Evolutionary conservation across 2,329 filamentous ascomycete genomes (phyloP).

Genomic region (Basipetospora chlamydospora): DNA sequence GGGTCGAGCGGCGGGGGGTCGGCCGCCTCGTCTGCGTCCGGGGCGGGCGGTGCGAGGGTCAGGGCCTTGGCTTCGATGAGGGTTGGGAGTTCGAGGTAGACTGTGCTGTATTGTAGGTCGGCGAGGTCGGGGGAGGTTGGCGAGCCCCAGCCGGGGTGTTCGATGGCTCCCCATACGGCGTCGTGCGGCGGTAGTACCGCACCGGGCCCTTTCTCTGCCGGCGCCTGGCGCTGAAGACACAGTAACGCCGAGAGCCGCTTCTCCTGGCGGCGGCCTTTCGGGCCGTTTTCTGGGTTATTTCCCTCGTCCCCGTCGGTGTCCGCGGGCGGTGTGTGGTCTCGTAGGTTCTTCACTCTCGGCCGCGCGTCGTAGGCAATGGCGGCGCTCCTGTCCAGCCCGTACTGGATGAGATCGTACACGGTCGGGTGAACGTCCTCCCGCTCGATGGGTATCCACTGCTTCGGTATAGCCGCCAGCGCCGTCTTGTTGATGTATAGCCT

Average conservation of each 20-base stretch:
- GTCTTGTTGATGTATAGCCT: slow-evolving; percentile 79
- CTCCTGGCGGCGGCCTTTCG: not conserved
- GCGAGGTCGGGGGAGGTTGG: slow-evolving; percentile 61
- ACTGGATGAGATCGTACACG: slow-evolving; percentile 62
- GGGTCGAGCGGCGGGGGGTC: slow-evolving; percentile 39
- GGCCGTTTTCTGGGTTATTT: too few relatives aligned
- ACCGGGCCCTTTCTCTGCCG: slow-evolving; percentile 22
- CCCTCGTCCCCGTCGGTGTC: too few relatives aligned
- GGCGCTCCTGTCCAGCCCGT: slow-evolving; percentile 61
- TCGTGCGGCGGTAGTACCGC: slow-evolving; percentile 34
- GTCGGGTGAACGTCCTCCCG: slow-evolving; percentile 65
- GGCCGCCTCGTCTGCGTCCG: slow-evolving; percentile 14
- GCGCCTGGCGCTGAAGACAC: slow-evolving; percentile 20
- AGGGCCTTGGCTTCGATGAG: slow-evolving; percentile 87
- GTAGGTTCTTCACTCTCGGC: slow-evolving; percentile 31
- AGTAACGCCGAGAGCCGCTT: slow-evolving; percentile 12
- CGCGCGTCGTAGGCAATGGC: slow-evolving; percentile 65
- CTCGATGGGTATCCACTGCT: slow-evolving; percentile 72
- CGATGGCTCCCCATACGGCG: slow-evolving; percentile 66
- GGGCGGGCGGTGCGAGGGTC: slow-evolving; percentile 55
- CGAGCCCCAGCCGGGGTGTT: slow-evolving; percentile 79
- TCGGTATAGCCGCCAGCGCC: slow-evolving; percentile 70
- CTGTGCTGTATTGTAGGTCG: slow-evolving; percentile 67
- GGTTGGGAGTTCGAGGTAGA: slow-evolving; percentile 73
- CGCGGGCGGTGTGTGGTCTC: not conserved